A percentile compares a stretch with the other conserved stretches of the same genome.
Conservation (phyloP, 1,284 basidiomycete species). For the Pterulicium gracile region DNA sequence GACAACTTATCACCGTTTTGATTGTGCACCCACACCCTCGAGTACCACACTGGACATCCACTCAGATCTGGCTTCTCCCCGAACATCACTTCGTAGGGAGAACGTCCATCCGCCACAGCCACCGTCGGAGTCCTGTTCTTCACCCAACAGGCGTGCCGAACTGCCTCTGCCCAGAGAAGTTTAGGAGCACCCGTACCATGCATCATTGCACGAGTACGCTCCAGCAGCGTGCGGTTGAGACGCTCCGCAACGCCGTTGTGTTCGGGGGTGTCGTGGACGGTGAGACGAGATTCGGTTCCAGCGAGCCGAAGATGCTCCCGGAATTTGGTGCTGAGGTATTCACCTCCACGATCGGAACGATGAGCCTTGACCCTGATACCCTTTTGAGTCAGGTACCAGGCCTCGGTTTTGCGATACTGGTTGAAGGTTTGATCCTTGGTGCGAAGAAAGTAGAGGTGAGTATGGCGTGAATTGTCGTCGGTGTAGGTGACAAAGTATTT, state of each 20-base stretch:
- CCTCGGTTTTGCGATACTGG: slow-evolving; percentile 17
- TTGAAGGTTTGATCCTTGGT: slow-evolving; percentile 16
- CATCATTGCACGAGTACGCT: slow-evolving; percentile 17
- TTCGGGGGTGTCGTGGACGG: slow-evolving; percentile 23
- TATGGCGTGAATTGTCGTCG: slow-evolving; percentile 15
- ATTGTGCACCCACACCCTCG: slow-evolving; percentile 14
- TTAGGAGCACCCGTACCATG: slow-evolving; percentile 15
- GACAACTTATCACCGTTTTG: slow-evolving; percentile 18
- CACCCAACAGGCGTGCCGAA: slow-evolving; percentile 18
- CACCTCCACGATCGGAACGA: slow-evolving; percentile 19
- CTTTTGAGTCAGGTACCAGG: slow-evolving; percentile 16
- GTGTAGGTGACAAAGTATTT: slow-evolving; percentile 19
- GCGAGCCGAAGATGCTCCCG: slow-evolving; percentile 12
- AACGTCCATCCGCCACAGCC: slow-evolving; percentile 14
- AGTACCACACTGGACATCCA: slow-evolving; percentile 15
- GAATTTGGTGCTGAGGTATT: slow-evolving; percentile 19
- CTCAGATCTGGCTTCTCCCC: slow-evolving; percentile 18
- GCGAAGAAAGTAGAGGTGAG: slow-evolving; percentile 13
- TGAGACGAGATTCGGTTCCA: slow-evolving; percentile 20
- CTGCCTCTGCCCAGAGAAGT: slow-evolving; percentile 22
- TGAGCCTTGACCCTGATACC: slow-evolving; percentile 14
- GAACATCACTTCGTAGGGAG: slow-evolving; percentile 18
- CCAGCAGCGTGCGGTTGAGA: slow-evolving; percentile 19
- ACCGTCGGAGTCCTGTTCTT: slow-evolving; percentile 20
- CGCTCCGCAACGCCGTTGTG: slow-evolving; percentile 24